A percentile compares a stretch with the other conserved stretches of the same genome.
Evolutionary conservation across 768 basidiomycete genomes (phyloP).

Genomic region (Hortiboletus campestris): DNA sequence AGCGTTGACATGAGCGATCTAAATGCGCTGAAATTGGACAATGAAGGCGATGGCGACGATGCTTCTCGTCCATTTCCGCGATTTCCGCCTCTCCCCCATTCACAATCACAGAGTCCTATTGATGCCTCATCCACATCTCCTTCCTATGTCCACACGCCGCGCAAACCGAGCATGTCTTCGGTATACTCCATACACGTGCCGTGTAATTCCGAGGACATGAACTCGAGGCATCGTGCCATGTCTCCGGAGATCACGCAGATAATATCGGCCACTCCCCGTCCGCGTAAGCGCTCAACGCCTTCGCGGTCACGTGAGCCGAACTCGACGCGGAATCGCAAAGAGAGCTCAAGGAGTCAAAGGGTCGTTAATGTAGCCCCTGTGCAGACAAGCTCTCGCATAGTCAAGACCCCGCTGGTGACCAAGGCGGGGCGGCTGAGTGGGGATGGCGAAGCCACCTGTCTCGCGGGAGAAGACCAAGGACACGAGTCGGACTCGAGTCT

Average conservation of each 20-base stretch:
- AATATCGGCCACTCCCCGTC: conserved; percentile 38
- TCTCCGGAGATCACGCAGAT: conserved; percentile 43
- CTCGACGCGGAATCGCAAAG: conserved; percentile 13
- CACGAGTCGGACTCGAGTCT: conserved; percentile 62
- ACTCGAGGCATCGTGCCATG: conserved; percentile 16
- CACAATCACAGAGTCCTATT: conserved; percentile 5
- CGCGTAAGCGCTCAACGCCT: conserved; percentile 25
- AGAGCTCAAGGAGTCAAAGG: conserved; percentile 9
- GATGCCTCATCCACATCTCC: conserved; percentile 7
- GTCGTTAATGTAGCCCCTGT: conserved; percentile 10
- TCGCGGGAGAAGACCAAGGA: conserved; percentile 30
- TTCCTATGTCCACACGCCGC: conserved; percentile 23
- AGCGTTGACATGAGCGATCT: conserved; percentile 33
- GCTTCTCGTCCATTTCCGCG: conserved; percentile 27
- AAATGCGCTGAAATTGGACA: conserved; percentile 28
- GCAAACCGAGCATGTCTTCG: conserved; percentile 22
- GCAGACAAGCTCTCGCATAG: conserved; percentile 4
- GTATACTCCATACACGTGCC: conserved; percentile 9
- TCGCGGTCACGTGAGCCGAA: conserved; percentile 27
- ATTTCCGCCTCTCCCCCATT: conserved; percentile 25
- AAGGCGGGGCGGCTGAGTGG: conserved; percentile 1
- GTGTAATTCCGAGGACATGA: conserved; percentile 6
- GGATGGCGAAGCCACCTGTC: neutral
- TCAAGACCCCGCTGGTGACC: neutral
- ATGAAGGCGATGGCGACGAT: conserved; percentile 27